phyloP scores from a whole-genome alignment of 257 asterid species.

The Jaltomata sinuosa region DNA sequence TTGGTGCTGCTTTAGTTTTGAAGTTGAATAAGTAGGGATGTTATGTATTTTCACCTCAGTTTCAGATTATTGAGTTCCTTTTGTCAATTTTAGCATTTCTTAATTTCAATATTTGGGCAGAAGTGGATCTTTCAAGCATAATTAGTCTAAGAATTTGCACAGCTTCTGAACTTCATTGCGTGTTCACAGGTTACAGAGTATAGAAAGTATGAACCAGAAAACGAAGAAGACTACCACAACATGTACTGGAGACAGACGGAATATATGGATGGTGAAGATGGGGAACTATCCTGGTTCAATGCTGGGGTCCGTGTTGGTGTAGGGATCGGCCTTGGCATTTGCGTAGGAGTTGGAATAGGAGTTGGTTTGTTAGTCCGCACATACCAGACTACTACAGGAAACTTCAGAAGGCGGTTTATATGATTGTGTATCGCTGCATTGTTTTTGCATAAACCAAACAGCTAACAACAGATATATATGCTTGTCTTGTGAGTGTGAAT shows the following conservation, averaged over 20 bases:
- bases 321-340: constrained; percentile 30
- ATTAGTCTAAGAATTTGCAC: background rate
- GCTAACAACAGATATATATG: background rate
- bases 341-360: constrained; percentile 27
- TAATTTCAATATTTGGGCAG: background rate
- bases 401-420: constrained; percentile 55
- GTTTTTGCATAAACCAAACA: background rate
- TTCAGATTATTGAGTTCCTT: background rate
- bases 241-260: constrained; percentile 29
- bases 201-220: constrained; percentile 17
- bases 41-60: background rate
- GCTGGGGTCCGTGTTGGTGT: constrained; percentile 30
- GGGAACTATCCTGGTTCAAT: constrained; percentile 24
- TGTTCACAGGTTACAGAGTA: constrained; percentile 24
- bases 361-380: constrained; percentile 24
- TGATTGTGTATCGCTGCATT: constrained; percentile 6
- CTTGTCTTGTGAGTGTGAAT: constrained; percentile 3
- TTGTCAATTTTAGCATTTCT: background rate
- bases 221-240: constrained; percentile 25
- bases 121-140: background rate
- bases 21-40: background rate
- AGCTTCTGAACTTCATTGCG: background rate
- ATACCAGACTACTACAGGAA: constrained; percentile 22
- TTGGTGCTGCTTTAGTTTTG: background rate
- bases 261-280: constrained; percentile 32